Conservation (phyloP, 139 green algal genomes). For the Micromonas commoda region DNA sequence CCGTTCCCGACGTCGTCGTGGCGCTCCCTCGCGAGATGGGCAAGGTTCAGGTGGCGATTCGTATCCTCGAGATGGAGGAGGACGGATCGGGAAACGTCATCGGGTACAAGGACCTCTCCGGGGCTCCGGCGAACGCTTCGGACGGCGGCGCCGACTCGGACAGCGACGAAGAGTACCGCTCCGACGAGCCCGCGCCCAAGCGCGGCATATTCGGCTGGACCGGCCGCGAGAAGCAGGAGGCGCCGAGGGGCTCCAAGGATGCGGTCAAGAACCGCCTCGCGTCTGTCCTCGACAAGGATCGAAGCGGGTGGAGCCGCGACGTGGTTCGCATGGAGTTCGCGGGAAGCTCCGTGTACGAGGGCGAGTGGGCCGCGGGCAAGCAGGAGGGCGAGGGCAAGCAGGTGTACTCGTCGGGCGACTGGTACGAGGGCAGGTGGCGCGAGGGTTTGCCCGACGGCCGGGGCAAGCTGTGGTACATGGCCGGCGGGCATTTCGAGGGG, state of each 20-base stretch:
- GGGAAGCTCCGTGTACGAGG: conserved; percentile 9
- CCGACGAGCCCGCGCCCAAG: too few relatives aligned
- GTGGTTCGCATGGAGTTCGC: conserved; percentile 9
- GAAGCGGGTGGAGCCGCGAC: neutral
- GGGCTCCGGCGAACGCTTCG: too few relatives aligned
- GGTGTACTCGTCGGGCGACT: conserved; percentile 3
- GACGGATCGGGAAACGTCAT: conserved; percentile 10
- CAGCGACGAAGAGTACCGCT: neutral
- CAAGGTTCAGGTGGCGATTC: neutral
- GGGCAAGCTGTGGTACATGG: neutral
- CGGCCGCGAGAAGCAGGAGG: too few relatives aligned
- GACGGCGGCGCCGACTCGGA: neutral
- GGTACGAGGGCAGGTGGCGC: conserved; percentile 7
- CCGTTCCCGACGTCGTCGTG: neutral
- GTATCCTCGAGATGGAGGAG: neutral
- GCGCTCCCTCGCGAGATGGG: neutral
- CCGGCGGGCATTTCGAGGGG: conserved; percentile 10
- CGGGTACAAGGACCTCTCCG: neutral
- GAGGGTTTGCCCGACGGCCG: neutral
- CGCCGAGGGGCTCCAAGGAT: neutral
- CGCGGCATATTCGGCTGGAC: neutral
- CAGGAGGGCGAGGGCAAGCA: neutral
- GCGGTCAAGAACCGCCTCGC: neutral
- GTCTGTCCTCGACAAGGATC: neutral
- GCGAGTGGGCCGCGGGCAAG: neutral